Conservation (phyloP, 345 rosid species). For the Acer negundo region DNA sequence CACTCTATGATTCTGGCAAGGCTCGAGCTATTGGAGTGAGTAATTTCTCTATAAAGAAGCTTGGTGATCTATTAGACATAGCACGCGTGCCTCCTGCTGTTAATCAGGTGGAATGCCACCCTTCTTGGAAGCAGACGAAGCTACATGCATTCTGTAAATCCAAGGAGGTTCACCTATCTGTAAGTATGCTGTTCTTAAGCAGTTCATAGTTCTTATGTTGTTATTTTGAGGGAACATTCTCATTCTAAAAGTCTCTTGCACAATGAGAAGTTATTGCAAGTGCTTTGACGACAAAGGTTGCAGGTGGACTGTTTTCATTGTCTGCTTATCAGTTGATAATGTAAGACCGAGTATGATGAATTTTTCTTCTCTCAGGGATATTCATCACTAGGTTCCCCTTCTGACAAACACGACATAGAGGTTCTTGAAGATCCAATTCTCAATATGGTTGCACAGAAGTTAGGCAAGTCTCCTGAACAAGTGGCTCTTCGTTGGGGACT, state of each 20-base stretch:
- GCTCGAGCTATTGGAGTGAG: constrained; percentile 60
- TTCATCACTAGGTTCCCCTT: constrained; percentile 46
- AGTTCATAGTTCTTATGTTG: not conserved
- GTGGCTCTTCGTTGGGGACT: constrained; percentile 56
- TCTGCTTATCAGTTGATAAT: not conserved
- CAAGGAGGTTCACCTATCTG: constrained; percentile 61
- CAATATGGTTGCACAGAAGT: constrained; percentile 32
- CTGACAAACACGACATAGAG: not conserved
- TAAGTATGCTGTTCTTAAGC: constrained; percentile 31
- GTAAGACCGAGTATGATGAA: not conserved
- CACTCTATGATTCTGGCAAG: constrained; percentile 46
- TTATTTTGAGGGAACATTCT: not conserved
- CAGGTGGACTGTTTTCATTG: not conserved
- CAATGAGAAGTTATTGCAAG: not conserved
- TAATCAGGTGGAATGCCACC: constrained; percentile 66
- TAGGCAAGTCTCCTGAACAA: constrained; percentile 48
- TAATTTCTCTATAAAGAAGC: constrained; percentile 49
- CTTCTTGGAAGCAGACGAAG: constrained; percentile 57
- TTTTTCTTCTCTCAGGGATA: constrained; percentile 32
- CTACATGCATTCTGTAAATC: constrained; percentile 59
- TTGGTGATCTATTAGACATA: constrained; percentile 32
- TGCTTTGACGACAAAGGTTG: not conserved
- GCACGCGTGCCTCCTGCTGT: constrained; percentile 42
- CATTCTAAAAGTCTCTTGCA: not conserved
- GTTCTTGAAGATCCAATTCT: constrained; percentile 44